Evolutionary conservation across 2,329 filamentous ascomycete species (phyloP), one percentile per base, ranked within the genome.

Genomic region (Sphaerulina populicola): DNA sequence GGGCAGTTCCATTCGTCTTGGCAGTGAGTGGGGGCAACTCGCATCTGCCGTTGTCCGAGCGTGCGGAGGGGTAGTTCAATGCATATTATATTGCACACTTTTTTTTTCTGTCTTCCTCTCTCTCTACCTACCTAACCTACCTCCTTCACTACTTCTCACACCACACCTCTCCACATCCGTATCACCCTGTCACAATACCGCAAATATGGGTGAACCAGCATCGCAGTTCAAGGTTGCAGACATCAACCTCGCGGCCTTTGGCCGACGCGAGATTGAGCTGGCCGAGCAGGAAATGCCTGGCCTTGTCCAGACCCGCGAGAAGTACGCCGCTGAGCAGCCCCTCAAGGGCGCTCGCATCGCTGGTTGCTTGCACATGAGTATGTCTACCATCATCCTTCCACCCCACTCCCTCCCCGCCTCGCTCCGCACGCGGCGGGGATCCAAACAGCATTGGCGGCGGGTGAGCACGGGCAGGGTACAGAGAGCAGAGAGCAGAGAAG

Each of bases 161-260:
- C 4, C 23, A 38, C 15, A 37, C 42, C 37, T 52, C 49, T 49
- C 45, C 2, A 18, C 18, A 18, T 33, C 27, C 35, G 54, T 49
- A 48, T 46, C 36, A 49, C 43, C 49, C 44, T 31, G 49, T 7
- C 38, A 52, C 41, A 42, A n/a, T 12, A 54, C 65, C 66, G 60
- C 60, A 69, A 77, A 60, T 57, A 82, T 82, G 79, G 71, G 67
- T 80, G 86, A 87, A 68, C 89, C 89, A 76, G 89, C 89, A 71
- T 77, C 84, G 74, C 91, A 87, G 76, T 94, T 88, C 85, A 95
- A 96, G 87, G 91, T 98, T 77, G 89, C 91, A 70, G 93, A 97
- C 81, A 86, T 97, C 73, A 78, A 86, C 72, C 85, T 97, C 71
- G 91, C 93, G 71, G 93, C 93, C 74, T 97, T 98, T 71, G 93